Base-by-base conservation (phyloP, 768 basidiomycete genomes). In the Boletus vermiculosoides region DNA sequence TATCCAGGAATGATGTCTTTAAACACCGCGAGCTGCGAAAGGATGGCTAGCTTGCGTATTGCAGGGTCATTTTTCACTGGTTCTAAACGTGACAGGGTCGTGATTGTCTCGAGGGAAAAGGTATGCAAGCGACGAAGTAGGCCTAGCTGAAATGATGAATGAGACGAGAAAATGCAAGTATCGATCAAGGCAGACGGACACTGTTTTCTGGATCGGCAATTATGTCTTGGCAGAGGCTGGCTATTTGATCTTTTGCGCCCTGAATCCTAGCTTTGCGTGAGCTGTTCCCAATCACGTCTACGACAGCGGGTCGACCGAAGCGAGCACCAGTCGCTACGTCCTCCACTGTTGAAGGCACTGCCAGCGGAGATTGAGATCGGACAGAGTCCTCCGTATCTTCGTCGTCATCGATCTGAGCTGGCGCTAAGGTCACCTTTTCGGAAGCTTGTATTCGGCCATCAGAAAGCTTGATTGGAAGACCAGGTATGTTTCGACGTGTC, bases 1-100 rank as follows among this genome's bases (percentile, higher is more conserved):
- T 98, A 99, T 4, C 93, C 93, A 25, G 97, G 97, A 41, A 98
- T 86, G 60, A 98, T 83, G 71, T 99, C 97, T 69, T 93, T 94
- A 80, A 92, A 97, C 12, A 98, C 92, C 28, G 94, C 90, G 31
- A 98, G 78, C 66, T 96, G 88, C 13, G 94, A 96, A 40, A 98
- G 76, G 47, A 95, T 81, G 3, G 96, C 90, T 39, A 98, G 77
- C 69, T 91, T 91, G 59, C 96, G 85, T 61, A 99, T 89, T 33
- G 89, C 74, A 18, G 78, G 71, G 63, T 98, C 94, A 63, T 98
- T 95, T 18, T 75, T 66, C 9, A 98, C 77, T 3, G 89, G 86
- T 31, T 87, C 83, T 16, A 84, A 78, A 57, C 87, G 86, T 3
- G 85, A 77, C 2, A 85, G 81, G 2, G 87, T 83, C 4, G 86